A percentile compares a stretch with the other conserved stretches of the same genome.
Conservation (phyloP, 2,329 filamentous ascomycete genomes). For the Verticillium klebahnii region DNA sequence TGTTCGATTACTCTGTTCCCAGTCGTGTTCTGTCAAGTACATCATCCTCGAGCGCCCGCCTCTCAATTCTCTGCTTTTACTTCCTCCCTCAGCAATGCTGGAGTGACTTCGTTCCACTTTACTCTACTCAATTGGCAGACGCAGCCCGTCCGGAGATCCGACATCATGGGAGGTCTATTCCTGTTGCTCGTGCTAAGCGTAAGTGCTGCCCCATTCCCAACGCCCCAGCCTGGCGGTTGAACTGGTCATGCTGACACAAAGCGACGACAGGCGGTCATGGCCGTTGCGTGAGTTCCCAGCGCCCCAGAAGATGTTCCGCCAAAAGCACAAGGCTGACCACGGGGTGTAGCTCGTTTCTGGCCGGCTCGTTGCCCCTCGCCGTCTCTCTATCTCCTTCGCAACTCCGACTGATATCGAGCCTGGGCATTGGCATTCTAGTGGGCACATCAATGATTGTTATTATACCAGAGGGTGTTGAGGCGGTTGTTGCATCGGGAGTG, state of each 20-base stretch:
- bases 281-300: slow-evolving; percentile 45
- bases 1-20: background rate
- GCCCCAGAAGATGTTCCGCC: slow-evolving; percentile 1
- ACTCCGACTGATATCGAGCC: slow-evolving; percentile 81
- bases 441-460: slow-evolving; percentile 96
- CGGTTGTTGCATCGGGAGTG: slow-evolving; percentile 61
- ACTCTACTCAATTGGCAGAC: background rate
- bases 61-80: background rate
- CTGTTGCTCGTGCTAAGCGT: slow-evolving; percentile 36
- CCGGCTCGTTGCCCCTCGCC: slow-evolving; percentile 84
- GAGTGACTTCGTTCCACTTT: background rate
- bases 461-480: slow-evolving; percentile 93
- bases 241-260: slow-evolving; percentile 13
- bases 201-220: slow-evolving; percentile 15
- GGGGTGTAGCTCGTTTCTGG: slow-evolving; percentile 75
- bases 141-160: background rate
- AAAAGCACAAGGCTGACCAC: background rate
- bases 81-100: background rate
- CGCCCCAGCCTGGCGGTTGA: background rate
- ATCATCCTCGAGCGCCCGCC: background rate
- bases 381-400: slow-evolving; percentile 84
- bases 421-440: slow-evolving; percentile 90
- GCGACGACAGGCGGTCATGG: slow-evolving; percentile 47
- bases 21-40: background rate
- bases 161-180: slow-evolving; percentile 33